Conservation (phyloP, 768 basidiomycete genomes). For the Leccinum subgranulosum region DNA sequence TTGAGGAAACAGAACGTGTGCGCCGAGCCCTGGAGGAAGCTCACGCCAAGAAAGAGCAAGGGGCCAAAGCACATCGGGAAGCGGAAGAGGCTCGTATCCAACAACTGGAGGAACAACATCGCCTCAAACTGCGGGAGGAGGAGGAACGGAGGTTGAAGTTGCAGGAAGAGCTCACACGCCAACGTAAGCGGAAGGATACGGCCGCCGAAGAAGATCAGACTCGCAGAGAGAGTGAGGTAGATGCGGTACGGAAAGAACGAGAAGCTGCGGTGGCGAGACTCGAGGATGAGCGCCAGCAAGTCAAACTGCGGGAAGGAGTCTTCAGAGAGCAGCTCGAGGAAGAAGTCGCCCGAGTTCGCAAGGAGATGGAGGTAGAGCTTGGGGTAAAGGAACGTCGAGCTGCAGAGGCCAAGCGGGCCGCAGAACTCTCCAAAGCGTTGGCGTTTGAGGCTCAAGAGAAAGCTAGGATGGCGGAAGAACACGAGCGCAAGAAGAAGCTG, state of each 20-base stretch:
- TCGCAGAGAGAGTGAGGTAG: conserved; percentile 22
- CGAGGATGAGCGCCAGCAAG: conserved; percentile 27
- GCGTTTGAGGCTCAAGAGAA: conserved; percentile 30
- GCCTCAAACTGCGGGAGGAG: conserved; percentile 27
- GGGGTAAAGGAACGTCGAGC: conserved; percentile 22
- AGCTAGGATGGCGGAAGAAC: conserved; percentile 28
- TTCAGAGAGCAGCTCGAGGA: conserved; percentile 27
- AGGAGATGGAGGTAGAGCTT: conserved; percentile 20
- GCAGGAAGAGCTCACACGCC: conserved; percentile 26
- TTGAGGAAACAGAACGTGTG: conserved; percentile 26
- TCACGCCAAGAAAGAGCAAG: conserved; percentile 25
- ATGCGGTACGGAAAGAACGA: conserved; percentile 9
- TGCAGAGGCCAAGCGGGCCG: conserved; percentile 26
- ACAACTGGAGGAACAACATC: conserved; percentile 27
- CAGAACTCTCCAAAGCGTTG: conserved; percentile 25
- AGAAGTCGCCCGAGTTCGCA: conserved; percentile 25
- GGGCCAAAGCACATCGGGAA: conserved; percentile 14
- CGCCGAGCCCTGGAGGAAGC: conserved; percentile 24
- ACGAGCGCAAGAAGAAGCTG: conserved; percentile 26
- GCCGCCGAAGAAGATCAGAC: conserved; percentile 14
- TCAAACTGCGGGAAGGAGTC: conserved; percentile 20
- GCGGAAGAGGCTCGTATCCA: conserved; percentile 26
- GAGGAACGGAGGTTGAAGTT: conserved; percentile 23
- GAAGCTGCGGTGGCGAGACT: conserved; percentile 23
- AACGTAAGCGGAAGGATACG: conserved; percentile 19